phyloP scores from a whole-genome alignment of 306 rosid genomes.

The Quercus alba region DNA sequence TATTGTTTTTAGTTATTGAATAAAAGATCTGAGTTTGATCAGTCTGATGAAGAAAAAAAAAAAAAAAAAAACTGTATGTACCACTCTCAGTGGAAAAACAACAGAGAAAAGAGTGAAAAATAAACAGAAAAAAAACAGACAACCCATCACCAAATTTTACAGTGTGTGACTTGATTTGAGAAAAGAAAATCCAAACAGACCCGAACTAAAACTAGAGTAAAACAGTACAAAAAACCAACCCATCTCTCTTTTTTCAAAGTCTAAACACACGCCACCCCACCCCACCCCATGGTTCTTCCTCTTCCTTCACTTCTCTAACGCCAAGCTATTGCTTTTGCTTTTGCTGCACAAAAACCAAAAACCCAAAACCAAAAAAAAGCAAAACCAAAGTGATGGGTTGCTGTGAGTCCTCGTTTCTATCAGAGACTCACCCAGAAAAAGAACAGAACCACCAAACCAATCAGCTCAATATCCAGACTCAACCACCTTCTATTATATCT shows the following conservation, averaged over 20 bases:
- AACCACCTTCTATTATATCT: constrained; percentile 24
- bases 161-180: background rate
- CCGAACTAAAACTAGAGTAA: background rate
- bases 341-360: background rate
- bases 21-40: too few relatives aligned
- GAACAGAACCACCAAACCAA: constrained; percentile 17
- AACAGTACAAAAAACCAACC: background rate
- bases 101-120: background rate
- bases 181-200: background rate
- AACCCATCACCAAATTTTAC: background rate
- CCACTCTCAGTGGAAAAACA: background rate
- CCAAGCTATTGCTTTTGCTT: background rate
- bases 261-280: background rate
- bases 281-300: background rate
- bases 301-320: background rate
- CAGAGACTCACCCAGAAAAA: constrained; percentile 48
- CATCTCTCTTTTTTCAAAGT: background rate
- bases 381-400: constrained; percentile 51
- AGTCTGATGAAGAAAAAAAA: too few relatives aligned
- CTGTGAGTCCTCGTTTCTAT: constrained; percentile 46
- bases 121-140: background rate
- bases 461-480: constrained; percentile 2
- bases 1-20: too few relatives aligned
- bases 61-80: background rate
- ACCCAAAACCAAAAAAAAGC: background rate